Conservation (phyloP, 164 flowering plant species). For the Vitis vinifera region DNA sequence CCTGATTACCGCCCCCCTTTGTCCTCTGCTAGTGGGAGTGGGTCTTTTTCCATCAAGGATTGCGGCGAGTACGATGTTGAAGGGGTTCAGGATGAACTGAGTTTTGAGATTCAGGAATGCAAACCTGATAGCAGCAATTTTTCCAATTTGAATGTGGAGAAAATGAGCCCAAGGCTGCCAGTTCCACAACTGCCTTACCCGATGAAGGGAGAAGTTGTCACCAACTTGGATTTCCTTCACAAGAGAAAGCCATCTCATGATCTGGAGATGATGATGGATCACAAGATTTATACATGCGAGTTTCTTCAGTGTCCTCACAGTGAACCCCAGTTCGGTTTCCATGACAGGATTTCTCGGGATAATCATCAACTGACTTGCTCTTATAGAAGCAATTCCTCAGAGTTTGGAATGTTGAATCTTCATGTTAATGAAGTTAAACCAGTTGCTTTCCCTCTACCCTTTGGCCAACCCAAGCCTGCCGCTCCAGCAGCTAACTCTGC, state of each 20-base stretch:
- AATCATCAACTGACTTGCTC: conserved; percentile 52
- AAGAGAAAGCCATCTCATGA: conserved; percentile 47
- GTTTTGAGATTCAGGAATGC: conserved; percentile 35
- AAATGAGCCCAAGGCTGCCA: conserved; percentile 18
- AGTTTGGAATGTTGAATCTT: conserved; percentile 32
- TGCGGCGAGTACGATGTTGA: conserved; percentile 59
- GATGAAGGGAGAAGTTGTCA: conserved; percentile 32
- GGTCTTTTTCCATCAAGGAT: conserved; percentile 33
- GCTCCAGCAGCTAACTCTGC: conserved; percentile 13
- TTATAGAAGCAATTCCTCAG: conserved; percentile 19
- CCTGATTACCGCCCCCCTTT: conserved; percentile 40
- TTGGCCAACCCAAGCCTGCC: conserved; percentile 34
- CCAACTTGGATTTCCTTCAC: conserved; percentile 32
- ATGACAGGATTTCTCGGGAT: conserved; percentile 47
- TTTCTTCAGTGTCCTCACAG: conserved; percentile 42
- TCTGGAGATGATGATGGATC: conserved; percentile 29
- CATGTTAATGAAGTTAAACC: conserved; percentile 43
- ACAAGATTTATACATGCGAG: conserved; percentile 47
- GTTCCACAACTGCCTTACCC: conserved; percentile 20
- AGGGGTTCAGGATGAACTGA: conserved; percentile 41
- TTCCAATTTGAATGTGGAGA: conserved; percentile 15
- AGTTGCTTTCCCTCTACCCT: conserved; percentile 27
- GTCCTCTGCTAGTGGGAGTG: conserved; percentile 38
- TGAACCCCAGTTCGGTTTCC: conserved; percentile 42
- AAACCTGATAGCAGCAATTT: conserved; percentile 33